These are phyloP conservation scores for Colletotrichum orbiculare DNA, from an alignment of 2,329 filamentous ascomycete species.

Conservation along the genomic window DNA sequence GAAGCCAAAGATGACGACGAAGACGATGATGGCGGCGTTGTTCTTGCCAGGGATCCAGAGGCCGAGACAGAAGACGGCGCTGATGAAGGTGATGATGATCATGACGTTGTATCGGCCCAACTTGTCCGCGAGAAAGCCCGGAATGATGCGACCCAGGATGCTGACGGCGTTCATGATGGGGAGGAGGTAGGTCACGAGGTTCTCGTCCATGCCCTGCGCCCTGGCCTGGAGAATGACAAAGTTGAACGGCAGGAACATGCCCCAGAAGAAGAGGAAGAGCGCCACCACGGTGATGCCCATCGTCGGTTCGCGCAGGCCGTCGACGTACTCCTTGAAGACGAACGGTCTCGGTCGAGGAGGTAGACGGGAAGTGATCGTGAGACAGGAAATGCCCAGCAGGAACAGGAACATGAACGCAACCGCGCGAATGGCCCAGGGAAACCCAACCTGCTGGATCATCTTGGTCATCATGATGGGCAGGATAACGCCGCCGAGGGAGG, in stretches of 20 bases:
- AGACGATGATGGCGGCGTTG: slow-evolving; percentile 70
- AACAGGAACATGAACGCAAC: slow-evolving; percentile 58
- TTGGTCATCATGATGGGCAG: slow-evolving; percentile 71
- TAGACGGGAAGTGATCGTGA: slow-evolving; percentile 53
- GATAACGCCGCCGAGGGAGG: slow-evolving; percentile 64
- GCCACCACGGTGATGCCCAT: slow-evolving; percentile 56
- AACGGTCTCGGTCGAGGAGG: slow-evolving; percentile 59
- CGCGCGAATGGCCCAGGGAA: slow-evolving; percentile 60
- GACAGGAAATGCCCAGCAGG: slow-evolving; percentile 48
- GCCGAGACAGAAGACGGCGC: slow-evolving; percentile 56
- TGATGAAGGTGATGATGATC: slow-evolving; percentile 63
- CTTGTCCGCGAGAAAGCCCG: slow-evolving; percentile 59
- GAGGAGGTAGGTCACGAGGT: slow-evolving; percentile 58
- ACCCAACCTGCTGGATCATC: slow-evolving; percentile 60
- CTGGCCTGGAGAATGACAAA: slow-evolving; percentile 62
- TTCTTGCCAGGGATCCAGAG: slow-evolving; percentile 62
- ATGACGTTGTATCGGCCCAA: slow-evolving; percentile 59
- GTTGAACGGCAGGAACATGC: slow-evolving; percentile 66
- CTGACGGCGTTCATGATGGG: slow-evolving; percentile 68
- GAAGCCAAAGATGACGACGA: slow-evolving; percentile 76
- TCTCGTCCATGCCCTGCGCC: slow-evolving; percentile 53
- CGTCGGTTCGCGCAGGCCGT: slow-evolving; percentile 57
- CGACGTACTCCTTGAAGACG: slow-evolving; percentile 57
- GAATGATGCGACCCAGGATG: slow-evolving; percentile 63
- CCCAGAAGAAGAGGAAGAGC: slow-evolving; percentile 66